Evolutionary conservation across 495 filamentous ascomycete species (phyloP).

Genomic region (Neurospora terricola): DNA sequence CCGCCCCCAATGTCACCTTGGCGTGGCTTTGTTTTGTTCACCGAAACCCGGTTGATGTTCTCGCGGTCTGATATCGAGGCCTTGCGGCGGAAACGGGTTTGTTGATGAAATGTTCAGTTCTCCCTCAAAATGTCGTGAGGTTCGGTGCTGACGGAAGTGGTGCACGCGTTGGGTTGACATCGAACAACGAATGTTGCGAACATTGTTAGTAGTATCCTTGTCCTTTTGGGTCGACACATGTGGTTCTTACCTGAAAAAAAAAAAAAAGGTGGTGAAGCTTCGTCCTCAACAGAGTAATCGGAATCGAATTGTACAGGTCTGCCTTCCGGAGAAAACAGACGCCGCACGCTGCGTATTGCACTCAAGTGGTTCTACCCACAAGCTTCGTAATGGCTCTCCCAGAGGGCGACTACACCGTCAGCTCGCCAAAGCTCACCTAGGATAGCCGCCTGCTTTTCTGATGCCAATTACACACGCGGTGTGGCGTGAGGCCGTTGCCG

Average conservation of each 20-base stretch:
- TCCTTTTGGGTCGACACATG: background rate
- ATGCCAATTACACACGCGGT: constrained; percentile 16
- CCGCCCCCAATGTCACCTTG: background rate
- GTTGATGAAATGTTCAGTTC: background rate
- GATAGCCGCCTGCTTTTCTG: constrained; percentile 14
- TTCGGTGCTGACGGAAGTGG: background rate
- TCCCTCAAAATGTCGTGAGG: background rate
- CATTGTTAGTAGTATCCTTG: constrained; percentile 13
- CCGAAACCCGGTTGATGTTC: background rate
- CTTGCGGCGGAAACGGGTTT: background rate
- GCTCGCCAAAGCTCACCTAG: background rate
- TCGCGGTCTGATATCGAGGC: background rate
- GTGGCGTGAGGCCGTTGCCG: constrained; percentile 14
- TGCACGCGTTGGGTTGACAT: background rate
- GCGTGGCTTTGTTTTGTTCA: background rate
- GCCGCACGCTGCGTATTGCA: constrained; percentile 16
- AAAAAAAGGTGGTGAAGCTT: constrained; percentile 10
- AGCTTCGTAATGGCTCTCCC: constrained; percentile 19
- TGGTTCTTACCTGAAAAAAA: constrained; percentile 8
- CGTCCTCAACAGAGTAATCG: constrained; percentile 17
- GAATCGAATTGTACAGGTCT: constrained; percentile 13
- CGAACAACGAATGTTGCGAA: background rate
- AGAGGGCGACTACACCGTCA: background rate
- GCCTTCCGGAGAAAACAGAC: background rate
- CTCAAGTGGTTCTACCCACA: constrained; percentile 13